Percentiles rank a stretch among this genome's conserved stretches.
Conservation (phyloP, 306 rosid genomes). For the Ormosia semicastrata region DNA sequence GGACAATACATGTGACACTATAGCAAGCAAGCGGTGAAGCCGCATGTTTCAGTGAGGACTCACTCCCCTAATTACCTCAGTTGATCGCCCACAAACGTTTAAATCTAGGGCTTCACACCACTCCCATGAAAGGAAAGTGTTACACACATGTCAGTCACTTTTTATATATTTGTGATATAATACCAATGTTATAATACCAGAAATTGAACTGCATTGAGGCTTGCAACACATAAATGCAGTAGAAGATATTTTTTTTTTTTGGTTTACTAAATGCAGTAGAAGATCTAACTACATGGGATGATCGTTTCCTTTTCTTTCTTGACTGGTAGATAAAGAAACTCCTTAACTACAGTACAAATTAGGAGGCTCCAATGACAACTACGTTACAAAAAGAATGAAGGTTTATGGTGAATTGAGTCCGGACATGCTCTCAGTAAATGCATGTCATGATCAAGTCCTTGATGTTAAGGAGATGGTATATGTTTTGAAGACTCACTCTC, state of each 20-base stretch:
- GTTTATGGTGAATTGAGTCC: too few relatives aligned
- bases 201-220: background rate
- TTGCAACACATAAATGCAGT: background rate
- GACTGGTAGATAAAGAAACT: background rate
- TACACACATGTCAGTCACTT: background rate
- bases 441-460: too few relatives aligned
- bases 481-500: too few relatives aligned
- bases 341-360: too few relatives aligned
- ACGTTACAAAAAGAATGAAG: too few relatives aligned
- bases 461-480: too few relatives aligned
- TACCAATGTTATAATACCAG: background rate
- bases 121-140: background rate
- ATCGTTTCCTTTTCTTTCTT: background rate
- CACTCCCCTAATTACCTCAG: too few relatives aligned
- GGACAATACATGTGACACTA: slow-evolving; percentile 32
- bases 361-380: too few relatives aligned
- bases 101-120: background rate
- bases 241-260: background rate
- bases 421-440: too few relatives aligned
- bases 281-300: too few relatives aligned
- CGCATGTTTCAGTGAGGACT: background rate
- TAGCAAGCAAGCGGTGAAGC: slow-evolving; percentile 7
- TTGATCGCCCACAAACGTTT: background rate
- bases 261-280: too few relatives aligned
- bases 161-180: background rate